A percentile compares a stretch with the other conserved stretches of the same genome.
phyloP scores from a whole-genome alignment of 306 rosid species.

The Amphicarpaea edgeworthii region DNA sequence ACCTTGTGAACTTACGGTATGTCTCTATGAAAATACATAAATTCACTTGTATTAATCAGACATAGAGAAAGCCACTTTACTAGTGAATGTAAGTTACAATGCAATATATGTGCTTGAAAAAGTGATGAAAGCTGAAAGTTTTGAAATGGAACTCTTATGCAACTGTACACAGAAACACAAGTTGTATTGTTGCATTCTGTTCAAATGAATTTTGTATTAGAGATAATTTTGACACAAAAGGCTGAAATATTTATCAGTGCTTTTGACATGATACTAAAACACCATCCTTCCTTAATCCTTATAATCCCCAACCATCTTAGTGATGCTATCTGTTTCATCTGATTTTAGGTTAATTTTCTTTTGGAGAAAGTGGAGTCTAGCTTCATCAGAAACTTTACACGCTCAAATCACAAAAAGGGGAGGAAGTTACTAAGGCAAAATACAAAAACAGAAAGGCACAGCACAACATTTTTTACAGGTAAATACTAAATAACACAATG shows the following conservation, averaged over 20 bases:
- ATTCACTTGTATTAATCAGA: not conserved
- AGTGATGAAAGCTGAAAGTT: not conserved
- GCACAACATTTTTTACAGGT: slow-evolving; percentile 64
- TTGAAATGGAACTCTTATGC: not conserved
- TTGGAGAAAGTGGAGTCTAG: slow-evolving; percentile 66
- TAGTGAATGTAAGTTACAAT: slow-evolving; percentile 1
- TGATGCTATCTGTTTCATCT: slow-evolving; percentile 18
- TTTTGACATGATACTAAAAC: too few relatives aligned
- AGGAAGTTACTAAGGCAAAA: slow-evolving; percentile 62
- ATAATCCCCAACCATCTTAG: slow-evolving; percentile 14
- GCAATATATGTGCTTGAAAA: not conserved
- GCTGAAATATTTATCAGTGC: not conserved
- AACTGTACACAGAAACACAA: not conserved
- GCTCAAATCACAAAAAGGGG: slow-evolving; percentile 63
- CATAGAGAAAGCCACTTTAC: not conserved
- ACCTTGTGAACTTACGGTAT: not conserved
- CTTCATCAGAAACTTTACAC: slow-evolving; percentile 65
- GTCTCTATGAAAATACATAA: not conserved
- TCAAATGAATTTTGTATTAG: not conserved
- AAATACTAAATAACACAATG: slow-evolving; percentile 9
- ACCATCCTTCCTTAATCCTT: not conserved
- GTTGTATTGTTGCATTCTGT: slow-evolving; percentile 15
- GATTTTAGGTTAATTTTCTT: slow-evolving; percentile 54
- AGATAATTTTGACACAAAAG: not conserved
- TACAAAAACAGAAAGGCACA: slow-evolving; percentile 50